A percentile compares a stretch with the other conserved stretches of the same genome.
These are phyloP conservation scores for Podosphaera xanthii DNA, from an alignment of 2,329 filamentous ascomycete genomes.

Conservation along the genomic window DNA sequence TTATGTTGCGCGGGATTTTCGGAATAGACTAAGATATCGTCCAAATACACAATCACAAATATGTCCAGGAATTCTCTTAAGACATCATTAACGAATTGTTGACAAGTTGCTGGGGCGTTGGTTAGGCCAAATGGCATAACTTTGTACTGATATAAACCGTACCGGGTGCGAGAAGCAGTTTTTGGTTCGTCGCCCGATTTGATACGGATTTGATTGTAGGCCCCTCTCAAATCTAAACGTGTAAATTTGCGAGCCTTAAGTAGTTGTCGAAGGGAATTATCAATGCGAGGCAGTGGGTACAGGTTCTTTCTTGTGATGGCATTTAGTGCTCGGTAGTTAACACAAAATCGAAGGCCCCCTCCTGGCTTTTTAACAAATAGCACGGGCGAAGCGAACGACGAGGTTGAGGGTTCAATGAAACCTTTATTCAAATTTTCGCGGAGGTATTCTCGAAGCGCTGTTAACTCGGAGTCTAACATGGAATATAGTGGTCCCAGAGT, in stretches of 20 bases:
- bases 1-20: not conserved
- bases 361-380: not conserved
- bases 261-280: no score
- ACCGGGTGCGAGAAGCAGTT: not conserved
- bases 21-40: slow-evolving; percentile 1
- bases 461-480: not conserved
- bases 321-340: not conserved
- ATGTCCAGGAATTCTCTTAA: not conserved
- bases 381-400: not conserved
- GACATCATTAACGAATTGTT: not conserved
- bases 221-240: no score
- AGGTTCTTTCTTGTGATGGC: not conserved
- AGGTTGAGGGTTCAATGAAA: not conserved
- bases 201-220: not conserved
- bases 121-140: not conserved
- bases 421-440: slow-evolving; percentile 2
- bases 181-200: not conserved
- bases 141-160: not conserved
- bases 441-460: not conserved
- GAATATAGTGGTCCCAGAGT: not conserved
- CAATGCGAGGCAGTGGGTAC: no score
- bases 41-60: not conserved
- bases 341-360: not conserved
- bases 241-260: no score
- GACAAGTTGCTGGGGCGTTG: not conserved